Conservation (phyloP, 768 basidiomycete genomes). For the Agrocybe praecox region DNA sequence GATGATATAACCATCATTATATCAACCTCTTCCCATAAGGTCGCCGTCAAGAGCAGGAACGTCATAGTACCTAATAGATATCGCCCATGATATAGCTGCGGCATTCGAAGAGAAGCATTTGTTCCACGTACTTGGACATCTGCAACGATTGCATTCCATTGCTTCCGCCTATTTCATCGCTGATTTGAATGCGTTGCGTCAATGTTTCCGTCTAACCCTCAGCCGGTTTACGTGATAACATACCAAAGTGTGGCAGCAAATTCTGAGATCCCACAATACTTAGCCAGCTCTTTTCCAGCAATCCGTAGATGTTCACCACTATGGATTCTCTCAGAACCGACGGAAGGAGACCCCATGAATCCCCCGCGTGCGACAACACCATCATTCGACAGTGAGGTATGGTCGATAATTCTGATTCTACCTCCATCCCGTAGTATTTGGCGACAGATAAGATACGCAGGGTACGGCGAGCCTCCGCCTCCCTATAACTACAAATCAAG, state of each 20-base stretch:
- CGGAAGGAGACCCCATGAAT: constrained; percentile 44
- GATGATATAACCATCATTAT: no score
- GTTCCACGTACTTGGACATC: constrained; percentile 31
- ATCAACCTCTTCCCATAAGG: constrained; percentile 47
- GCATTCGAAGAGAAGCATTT: background rate
- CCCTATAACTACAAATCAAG: no score
- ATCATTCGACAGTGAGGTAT: constrained; percentile 42
- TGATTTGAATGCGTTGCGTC: constrained; percentile 1
- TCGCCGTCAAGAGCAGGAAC: constrained; percentile 47
- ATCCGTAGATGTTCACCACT: constrained; percentile 23
- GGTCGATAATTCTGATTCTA: constrained; percentile 46
- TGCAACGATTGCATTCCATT: constrained; percentile 43
- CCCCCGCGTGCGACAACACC: constrained; percentile 34
- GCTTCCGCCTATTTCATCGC: constrained; percentile 44
- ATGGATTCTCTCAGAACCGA: constrained; percentile 27
- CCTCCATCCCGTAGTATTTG: constrained; percentile 55
- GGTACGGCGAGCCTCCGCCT: constrained; percentile 63
- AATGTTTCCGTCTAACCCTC: background rate
- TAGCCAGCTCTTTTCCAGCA: constrained; percentile 28
- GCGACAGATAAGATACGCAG: constrained; percentile 49
- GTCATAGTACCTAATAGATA: constrained; percentile 32
- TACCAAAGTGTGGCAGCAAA: constrained; percentile 33
- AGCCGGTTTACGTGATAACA: constrained; percentile 1
- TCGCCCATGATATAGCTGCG: background rate
- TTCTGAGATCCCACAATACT: constrained; percentile 28